Evolutionary conservation across 805 yeast genomes (phyloP), one percentile per base, ranked within the genome.

Genomic region (Candida qinlingensis): DNA sequence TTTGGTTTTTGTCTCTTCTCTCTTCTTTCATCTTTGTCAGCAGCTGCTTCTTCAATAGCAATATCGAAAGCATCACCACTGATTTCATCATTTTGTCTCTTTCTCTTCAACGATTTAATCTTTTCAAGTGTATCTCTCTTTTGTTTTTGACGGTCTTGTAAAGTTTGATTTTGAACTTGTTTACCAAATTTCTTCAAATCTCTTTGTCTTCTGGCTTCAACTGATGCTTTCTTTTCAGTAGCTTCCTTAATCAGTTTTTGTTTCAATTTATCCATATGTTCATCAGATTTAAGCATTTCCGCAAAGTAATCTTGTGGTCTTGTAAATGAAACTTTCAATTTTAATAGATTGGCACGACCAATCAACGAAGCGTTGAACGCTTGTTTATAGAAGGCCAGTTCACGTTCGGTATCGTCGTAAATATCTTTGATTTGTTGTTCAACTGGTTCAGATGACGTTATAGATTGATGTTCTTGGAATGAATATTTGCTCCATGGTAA

Each of bases 281-380:
- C 97, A 68, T 94, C 99, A 47, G 91, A 84, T 73, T 94, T 94
- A 51, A 90, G 87, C 99, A 94, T 94, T 70, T 94, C 99, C 19
- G 99, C 99, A 71, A 94, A 94, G 68, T 88, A 94, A 66, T 94
- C 99, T 61, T 80, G 72, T 36, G 99, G 99, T 67, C 99, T 81
- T 30, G 95, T 76, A 66, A 94, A 94, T 51, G 97, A 89, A 33
- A 92, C 81, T 62, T 84, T 83, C 56, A 87, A 76, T 61, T 81
- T 81, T 44, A 81, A 70, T 39, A 87, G 72, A 47, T 79, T 77
- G 42, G 75, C 66, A 61, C 92, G 83, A 28, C 87, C 96, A 57
- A 76, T 79, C 45, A 76, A 69, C 30, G 87, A 94, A 4, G 97
- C 95, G 45, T 80, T 85, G 49, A 94, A 77, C 6, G 96, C 96